Conservation (phyloP, 768 basidiomycete genomes). For the Cystobasidium tubakii region DNA sequence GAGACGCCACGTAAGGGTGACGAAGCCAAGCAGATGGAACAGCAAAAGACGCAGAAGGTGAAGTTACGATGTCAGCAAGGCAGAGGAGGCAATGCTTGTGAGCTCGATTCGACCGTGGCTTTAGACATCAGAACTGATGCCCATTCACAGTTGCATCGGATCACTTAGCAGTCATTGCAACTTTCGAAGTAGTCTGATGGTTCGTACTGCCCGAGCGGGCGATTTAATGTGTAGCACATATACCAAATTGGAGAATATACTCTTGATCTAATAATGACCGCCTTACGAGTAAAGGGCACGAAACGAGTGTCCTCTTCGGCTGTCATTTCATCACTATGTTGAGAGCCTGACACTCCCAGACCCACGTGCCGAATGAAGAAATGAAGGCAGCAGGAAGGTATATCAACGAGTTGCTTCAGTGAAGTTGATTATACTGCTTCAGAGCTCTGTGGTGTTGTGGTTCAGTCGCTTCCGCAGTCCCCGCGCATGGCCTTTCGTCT, state of each 20-base stretch:
- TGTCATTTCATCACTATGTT: no score
- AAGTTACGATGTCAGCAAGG: slow-evolving; percentile 14
- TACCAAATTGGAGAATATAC: no score
- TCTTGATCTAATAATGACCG: no score
- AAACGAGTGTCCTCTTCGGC: no score
- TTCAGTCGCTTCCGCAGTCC: neutral
- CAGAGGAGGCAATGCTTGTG: slow-evolving; percentile 14
- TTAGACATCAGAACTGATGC: neutral
- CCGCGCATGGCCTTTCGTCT: neutral
- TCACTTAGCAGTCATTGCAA: slow-evolving; percentile 16
- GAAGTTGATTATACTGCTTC: no score
- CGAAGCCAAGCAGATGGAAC: neutral
- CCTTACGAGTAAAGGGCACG: no score
- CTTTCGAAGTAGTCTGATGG: neutral
- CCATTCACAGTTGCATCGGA: slow-evolving; percentile 11
- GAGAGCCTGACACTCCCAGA: no score
- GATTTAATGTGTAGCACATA: no score
- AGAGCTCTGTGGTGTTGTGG: neutral
- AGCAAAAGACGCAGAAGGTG: slow-evolving; percentile 3
- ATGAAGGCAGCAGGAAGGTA: no score
- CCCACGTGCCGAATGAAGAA: no score
- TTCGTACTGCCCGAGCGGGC: no score
- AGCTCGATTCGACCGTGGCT: neutral
- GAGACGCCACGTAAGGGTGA: neutral
- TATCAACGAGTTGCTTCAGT: no score